Conservation (phyloP, 2,329 filamentous ascomycete genomes). For the Epichloe festucae region DNA sequence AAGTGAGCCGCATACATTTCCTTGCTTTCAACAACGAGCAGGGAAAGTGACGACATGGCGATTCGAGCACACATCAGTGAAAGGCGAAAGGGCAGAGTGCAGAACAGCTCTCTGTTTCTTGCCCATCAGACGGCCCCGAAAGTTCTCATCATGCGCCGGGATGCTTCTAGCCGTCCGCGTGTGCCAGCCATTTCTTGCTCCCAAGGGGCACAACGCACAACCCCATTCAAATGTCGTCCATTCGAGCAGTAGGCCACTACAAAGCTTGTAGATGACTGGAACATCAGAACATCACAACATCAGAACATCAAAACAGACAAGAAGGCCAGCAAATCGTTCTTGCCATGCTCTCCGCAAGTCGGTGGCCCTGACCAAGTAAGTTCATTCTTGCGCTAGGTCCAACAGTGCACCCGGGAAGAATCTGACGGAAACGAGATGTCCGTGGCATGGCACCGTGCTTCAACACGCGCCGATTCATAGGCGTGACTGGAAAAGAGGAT, state of each 20-base stretch:
- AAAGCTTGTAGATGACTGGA: neutral
- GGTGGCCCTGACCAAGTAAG: neutral
- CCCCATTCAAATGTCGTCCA: neutral
- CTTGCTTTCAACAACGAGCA: neutral
- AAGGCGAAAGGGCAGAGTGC: neutral
- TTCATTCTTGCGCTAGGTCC: neutral
- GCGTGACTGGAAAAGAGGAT: neutral
- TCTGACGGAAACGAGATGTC: neutral
- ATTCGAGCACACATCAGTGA: neutral
- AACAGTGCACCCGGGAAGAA: neutral
- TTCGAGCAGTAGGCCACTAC: neutral
- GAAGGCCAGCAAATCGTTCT: neutral
- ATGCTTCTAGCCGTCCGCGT: conserved; percentile 4
- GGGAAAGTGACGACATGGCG: neutral
- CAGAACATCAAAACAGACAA: neutral
- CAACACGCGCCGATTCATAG: neutral
- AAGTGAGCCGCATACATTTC: neutral
- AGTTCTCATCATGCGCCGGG: neutral
- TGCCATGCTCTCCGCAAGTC: neutral
- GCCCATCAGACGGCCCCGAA: neutral
- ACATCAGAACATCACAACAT: neutral
- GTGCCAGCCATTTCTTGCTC: neutral
- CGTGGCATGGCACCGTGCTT: neutral
- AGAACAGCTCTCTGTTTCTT: neutral
- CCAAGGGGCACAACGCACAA: neutral